Base-by-base conservation (phyloP, 2,329 filamentous ascomycete species). In the Neodidymelliopsis sp. region DNA sequence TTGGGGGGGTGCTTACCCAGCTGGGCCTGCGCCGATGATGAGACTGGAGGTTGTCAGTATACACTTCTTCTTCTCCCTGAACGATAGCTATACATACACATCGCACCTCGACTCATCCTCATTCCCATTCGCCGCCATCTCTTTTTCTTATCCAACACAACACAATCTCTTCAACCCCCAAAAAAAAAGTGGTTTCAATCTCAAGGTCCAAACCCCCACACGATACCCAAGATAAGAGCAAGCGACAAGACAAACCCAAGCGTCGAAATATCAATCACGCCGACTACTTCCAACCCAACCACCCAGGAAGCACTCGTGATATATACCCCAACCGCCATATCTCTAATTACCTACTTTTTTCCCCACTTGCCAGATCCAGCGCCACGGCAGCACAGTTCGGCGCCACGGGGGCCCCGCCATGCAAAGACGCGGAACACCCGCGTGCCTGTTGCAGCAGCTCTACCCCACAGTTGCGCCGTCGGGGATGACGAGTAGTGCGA, bases 21-120 rank as follows among this genome's bases (percentile, higher is more conserved):
- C 71, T 8, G 72, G 72, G 2, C 73, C 73, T 13, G 73, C 72
- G 15, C 73, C 73, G 9, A 75, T 53, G 16, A 75, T 71, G 30
- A 75, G 62, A 3, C 70, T 72, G 7, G 1, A 4, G 22, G 13
- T 13, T 12, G 36, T 56, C 39, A 60, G 41, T 28, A 1, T 7
- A 22, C n/a, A 20, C n/a, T n/a, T n/a, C n/a, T 9, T 12, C 4
- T 15, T 9, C 7, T 6, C 6, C 12, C n/a, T n/a, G n/a, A 20
- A 7, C 22, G 23, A 12, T 18, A 9, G 5, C 1, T 4, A n/a
- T 12, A 61, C 68, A 42, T 36, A 70, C 69, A 73, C 68, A 45
- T 73, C 69, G 57, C 70, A 73, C 54, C 60, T 69, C 2, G 70
- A 70, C 38, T 70, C n/a, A n/a, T n/a, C 67, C 5, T 40, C 19